Conservation (phyloP, 768 basidiomycete species). For the Serendipita vermifera region DNA sequence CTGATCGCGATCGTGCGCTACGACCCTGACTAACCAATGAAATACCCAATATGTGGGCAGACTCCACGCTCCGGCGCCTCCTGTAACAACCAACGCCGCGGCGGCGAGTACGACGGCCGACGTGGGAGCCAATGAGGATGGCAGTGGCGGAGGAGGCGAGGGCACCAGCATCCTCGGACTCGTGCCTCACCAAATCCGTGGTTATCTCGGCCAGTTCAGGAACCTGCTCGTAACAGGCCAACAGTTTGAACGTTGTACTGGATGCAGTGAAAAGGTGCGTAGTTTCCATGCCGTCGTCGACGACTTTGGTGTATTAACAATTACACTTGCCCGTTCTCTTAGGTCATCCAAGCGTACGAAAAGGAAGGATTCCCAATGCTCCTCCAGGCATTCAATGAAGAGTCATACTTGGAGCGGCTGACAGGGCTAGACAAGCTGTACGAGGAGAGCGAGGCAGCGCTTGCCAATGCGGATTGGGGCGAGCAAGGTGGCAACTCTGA, state of each 20-base stretch:
- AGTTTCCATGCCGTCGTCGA: not conserved
- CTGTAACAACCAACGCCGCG: conserved; percentile 24
- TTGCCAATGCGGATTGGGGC: conserved; percentile 69
- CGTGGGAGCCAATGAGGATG: conserved; percentile 20
- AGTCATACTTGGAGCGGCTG: conserved; percentile 54
- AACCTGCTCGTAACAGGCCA: conserved; percentile 75
- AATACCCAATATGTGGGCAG: conserved; percentile 24
- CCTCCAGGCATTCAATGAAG: conserved; percentile 69
- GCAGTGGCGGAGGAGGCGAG: conserved; percentile 12
- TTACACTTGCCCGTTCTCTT: not conserved
- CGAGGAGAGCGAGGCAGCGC: conserved; percentile 53
- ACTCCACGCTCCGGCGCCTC: conserved; percentile 58
- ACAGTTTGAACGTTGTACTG: conserved; percentile 80
- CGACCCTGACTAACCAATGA: not conserved
- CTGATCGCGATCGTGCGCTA: not conserved
- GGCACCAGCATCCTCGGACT: conserved; percentile 55
- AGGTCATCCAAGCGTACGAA: conserved; percentile 78
- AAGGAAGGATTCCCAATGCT: conserved; percentile 70
- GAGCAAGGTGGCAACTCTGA: conserved; percentile 41
- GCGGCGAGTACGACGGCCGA: conserved; percentile 21
- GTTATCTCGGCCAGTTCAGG: conserved; percentile 76
- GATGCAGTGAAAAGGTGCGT: conserved; percentile 71
- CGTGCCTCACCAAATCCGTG: conserved; percentile 90
- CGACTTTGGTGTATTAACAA: not conserved
- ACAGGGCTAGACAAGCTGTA: conserved; percentile 72